Evolutionary conservation across 306 rosid species (phyloP).

Genomic region (Fagus sylvatica): DNA sequence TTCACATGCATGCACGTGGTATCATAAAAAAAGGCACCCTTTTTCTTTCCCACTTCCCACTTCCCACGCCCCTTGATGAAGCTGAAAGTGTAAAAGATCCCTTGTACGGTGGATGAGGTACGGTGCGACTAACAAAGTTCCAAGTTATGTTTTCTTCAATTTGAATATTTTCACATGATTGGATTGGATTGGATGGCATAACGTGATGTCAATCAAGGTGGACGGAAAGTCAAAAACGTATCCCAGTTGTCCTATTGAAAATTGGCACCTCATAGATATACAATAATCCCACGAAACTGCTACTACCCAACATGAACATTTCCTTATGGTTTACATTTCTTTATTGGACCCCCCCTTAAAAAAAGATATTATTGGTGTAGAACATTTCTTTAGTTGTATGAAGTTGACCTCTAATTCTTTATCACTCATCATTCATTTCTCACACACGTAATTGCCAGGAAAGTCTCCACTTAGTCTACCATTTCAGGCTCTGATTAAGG

Average conservation of each 20-base stretch:
- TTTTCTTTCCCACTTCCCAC: neutral
- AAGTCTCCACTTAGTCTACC: constrained; percentile 39
- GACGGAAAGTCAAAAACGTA: constrained; percentile 45
- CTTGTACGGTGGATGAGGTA: constrained; percentile 69
- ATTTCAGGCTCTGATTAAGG: constrained; percentile 27
- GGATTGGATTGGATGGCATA: constrained; percentile 16
- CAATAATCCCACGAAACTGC: constrained; percentile 13
- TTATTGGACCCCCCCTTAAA: too few species aligned
- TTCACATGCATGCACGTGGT: constrained; percentile 60
- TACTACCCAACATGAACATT: constrained; percentile 1
- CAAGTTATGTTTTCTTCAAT: constrained; percentile 32
- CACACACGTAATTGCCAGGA: constrained; percentile 54
- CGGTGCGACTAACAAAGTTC: constrained; percentile 48
- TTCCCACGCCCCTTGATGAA: neutral
- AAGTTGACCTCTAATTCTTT: constrained; percentile 33
- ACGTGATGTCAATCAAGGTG: constrained; percentile 30
- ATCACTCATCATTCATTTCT: neutral
- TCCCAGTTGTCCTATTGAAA: constrained; percentile 38
- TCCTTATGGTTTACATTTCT: neutral
- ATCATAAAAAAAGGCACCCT: neutral
- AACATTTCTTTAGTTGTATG: constrained; percentile 6
- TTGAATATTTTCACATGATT: constrained; percentile 45
- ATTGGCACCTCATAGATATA: neutral
- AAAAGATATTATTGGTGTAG: too few species aligned
- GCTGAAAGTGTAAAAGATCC: constrained; percentile 37